Conservation (phyloP, 345 rosid genomes). For the Orychophragmus violaceus region DNA sequence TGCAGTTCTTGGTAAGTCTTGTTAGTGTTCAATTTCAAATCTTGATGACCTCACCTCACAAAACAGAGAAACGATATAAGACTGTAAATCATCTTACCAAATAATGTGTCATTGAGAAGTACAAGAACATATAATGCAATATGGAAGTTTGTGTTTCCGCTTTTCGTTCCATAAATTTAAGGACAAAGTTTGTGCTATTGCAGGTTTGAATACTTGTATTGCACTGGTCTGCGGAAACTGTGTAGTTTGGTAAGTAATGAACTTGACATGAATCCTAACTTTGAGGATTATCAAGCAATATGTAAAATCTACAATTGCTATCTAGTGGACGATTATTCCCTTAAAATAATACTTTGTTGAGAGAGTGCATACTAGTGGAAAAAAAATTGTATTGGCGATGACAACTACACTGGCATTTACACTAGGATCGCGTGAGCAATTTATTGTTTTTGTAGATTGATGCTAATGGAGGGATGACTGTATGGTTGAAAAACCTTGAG, state of each 20-base stretch:
- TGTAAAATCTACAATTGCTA: background rate
- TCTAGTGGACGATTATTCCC: background rate
- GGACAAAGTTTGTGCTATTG: conserved; percentile 16
- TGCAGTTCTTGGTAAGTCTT: conserved; percentile 87
- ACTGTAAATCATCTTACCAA: background rate
- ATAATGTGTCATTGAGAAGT: background rate
- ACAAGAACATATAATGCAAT: background rate
- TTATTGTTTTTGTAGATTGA: background rate
- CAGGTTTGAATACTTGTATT: conserved; percentile 98
- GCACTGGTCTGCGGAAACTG: conserved; percentile 97
- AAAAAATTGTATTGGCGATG: too few relatives aligned
- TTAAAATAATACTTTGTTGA: background rate
- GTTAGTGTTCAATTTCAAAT: background rate
- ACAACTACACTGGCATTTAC: background rate
- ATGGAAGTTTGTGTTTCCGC: background rate
- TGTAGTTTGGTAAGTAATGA: conserved; percentile 75
- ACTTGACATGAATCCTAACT: background rate
- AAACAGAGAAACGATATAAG: background rate
- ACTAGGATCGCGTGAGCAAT: too few relatives aligned
- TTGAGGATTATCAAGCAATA: background rate
- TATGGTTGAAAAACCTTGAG: too few relatives aligned
- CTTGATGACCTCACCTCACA: background rate
- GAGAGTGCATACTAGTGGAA: too few relatives aligned
- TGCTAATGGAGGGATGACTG: background rate
- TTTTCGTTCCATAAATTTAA: background rate